Conservation (phyloP, 805 yeast genomes). For the Ogataea kodamae region DNA sequence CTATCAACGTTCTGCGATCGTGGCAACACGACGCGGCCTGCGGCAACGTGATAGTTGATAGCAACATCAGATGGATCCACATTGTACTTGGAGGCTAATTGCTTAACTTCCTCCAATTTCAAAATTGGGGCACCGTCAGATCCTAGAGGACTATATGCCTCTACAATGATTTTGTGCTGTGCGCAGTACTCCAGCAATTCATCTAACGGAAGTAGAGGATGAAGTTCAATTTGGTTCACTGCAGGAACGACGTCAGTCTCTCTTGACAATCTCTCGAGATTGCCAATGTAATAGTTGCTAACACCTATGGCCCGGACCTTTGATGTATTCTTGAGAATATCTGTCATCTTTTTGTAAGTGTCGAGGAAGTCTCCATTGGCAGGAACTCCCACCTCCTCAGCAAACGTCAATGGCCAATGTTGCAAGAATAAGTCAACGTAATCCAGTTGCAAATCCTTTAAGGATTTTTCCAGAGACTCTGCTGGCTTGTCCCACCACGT, state of each 20-base stretch:
- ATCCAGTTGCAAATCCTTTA: slow-evolving; percentile 40
- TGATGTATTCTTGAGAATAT: slow-evolving; percentile 56
- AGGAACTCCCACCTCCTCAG: slow-evolving; percentile 43
- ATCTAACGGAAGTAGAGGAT: slow-evolving; percentile 41
- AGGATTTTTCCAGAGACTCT: slow-evolving; percentile 39
- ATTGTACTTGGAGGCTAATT: slow-evolving; percentile 54
- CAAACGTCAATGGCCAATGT: slow-evolving; percentile 50
- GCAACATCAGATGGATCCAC: slow-evolving; percentile 54
- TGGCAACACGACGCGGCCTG: slow-evolving; percentile 62
- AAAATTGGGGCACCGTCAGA: slow-evolving; percentile 62
- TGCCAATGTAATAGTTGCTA: slow-evolving; percentile 45
- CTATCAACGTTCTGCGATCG: slow-evolving; percentile 70
- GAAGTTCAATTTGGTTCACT: slow-evolving; percentile 52
- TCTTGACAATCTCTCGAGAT: slow-evolving; percentile 38
- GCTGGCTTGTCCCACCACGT: slow-evolving; percentile 39
- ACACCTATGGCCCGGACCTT: slow-evolving; percentile 55
- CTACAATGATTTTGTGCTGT: slow-evolving; percentile 38
- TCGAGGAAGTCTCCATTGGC: slow-evolving; percentile 81
- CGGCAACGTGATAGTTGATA: slow-evolving; percentile 58
- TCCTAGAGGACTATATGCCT: slow-evolving; percentile 65
- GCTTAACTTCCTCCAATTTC: slow-evolving; percentile 44
- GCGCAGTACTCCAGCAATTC: slow-evolving; percentile 40
- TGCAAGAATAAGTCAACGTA: slow-evolving; percentile 46
- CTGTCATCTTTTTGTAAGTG: slow-evolving; percentile 68
- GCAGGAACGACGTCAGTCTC: slow-evolving; percentile 50